Evolutionary conservation across 139 green algal species (phyloP).

Genomic region (Coelastrella sp.): DNA sequence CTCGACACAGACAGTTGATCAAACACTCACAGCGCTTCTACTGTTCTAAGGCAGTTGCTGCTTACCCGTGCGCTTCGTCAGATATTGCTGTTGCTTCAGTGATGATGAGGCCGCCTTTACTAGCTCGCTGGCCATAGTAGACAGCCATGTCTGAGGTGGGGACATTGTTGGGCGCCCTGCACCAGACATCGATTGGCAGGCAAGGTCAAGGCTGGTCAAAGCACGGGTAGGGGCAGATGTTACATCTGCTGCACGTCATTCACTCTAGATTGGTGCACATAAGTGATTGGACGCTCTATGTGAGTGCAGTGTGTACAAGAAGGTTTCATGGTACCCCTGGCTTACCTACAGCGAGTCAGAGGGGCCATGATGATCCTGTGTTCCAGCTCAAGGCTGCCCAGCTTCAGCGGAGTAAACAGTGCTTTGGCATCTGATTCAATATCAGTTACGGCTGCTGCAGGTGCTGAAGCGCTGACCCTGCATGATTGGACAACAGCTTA

Average conservation of each 20-base stretch:
- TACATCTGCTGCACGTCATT: too few species aligned
- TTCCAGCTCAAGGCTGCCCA: slow-evolving; percentile 63
- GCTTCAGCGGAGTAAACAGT: slow-evolving; percentile 63
- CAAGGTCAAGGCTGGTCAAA: too few species aligned
- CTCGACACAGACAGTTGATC: too few species aligned
- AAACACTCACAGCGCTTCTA: too few species aligned
- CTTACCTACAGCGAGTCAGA: slow-evolving; percentile 70
- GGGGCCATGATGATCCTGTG: slow-evolving; percentile 83
- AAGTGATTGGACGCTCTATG: too few species aligned
- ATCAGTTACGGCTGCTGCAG: slow-evolving; percentile 1
- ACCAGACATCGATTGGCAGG: too few species aligned
- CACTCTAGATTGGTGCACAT: too few species aligned
- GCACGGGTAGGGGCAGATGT: neutral
- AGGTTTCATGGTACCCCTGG: neutral
- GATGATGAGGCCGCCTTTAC: slow-evolving; percentile 74
- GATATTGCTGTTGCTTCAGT: slow-evolving; percentile 70
- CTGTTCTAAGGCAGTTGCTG: too few species aligned
- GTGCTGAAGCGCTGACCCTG: slow-evolving; percentile 8
- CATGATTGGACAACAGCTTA: too few species aligned
- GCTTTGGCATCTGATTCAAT: slow-evolving; percentile 21
- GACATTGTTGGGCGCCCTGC: slow-evolving; percentile 66
- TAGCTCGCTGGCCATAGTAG: slow-evolving; percentile 40
- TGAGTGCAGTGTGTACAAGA: too few species aligned
- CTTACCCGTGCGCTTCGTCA: slow-evolving; percentile 59
- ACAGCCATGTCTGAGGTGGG: slow-evolving; percentile 12